A percentile compares a stretch with the other conserved stretches of the same genome.
phyloP scores from a whole-genome alignment of 2,329 filamentous ascomycete species.

The Aureobasidium zeae region DNA sequence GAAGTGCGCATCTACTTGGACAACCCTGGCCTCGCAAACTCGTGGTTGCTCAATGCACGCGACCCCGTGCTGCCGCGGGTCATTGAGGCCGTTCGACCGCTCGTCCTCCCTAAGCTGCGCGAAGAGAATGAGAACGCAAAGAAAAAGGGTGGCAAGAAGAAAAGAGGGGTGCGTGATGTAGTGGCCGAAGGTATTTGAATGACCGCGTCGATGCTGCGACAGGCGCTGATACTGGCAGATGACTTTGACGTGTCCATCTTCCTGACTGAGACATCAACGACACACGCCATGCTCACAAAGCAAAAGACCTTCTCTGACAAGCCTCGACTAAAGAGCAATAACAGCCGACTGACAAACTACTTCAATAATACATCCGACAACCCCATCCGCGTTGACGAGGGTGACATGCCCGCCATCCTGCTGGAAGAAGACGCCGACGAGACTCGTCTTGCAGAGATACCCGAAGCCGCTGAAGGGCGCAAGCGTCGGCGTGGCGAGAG shows the following conservation, averaged over 20 bases:
- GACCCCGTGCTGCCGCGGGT: conserved; percentile 71
- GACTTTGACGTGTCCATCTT: conserved; percentile 96
- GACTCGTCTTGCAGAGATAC: conserved; percentile 48
- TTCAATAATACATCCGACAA: conserved; percentile 34
- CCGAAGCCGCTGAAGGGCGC: conserved; percentile 30
- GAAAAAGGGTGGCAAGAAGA: conserved; percentile 54
- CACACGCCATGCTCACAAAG: conserved; percentile 79
- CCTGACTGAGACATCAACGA: conserved; percentile 72
- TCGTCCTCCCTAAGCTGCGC: conserved; percentile 80
- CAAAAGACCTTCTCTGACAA: conserved; percentile 59
- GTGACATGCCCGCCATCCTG: conserved; percentile 38
- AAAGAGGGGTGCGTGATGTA: conserved; percentile 78
- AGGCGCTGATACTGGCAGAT: too few species aligned
- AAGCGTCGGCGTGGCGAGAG: conserved; percentile 22
- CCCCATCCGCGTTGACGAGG: conserved; percentile 34
- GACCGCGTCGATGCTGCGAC: too few species aligned
- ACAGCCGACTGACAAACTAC: conserved; percentile 40
- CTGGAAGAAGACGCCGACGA: conserved; percentile 41
- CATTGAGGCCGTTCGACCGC: conserved; percentile 73
- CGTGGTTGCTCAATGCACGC: conserved; percentile 73
- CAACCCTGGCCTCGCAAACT: conserved; percentile 69
- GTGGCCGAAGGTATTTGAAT: conserved; percentile 66
- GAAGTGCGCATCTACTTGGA: conserved; percentile 95
- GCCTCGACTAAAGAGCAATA: conserved; percentile 35
- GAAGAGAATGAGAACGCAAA: conserved; percentile 63